A percentile compares a stretch with the other conserved stretches of the same genome.
These are phyloP conservation scores for Talaromyces marneffei DNA, from an alignment of 2,329 filamentous ascomycete genomes.

Conservation along the genomic window DNA sequence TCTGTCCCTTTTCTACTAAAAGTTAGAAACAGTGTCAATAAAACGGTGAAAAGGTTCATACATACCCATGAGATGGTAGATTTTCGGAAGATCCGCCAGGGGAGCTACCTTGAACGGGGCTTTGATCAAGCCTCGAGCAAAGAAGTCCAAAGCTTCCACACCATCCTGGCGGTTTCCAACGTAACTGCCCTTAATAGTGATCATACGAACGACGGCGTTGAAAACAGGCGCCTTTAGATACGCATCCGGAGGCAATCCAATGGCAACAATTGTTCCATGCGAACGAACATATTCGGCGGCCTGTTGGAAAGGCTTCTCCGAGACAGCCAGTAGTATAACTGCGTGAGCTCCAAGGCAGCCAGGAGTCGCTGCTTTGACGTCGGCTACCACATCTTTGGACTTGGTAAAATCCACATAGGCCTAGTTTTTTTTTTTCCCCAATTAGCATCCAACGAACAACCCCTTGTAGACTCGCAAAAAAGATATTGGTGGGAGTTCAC, in stretches of 20 bases:
- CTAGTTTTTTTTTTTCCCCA: constrained; percentile 23
- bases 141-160: constrained; percentile 88
- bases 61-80: constrained; percentile 66
- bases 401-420: constrained; percentile 74
- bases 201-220: constrained; percentile 81
- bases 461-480: too few relatives aligned
- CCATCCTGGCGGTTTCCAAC: constrained; percentile 89
- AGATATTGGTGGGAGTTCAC: background rate
- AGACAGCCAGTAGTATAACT: constrained; percentile 77
- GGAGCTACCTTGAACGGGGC: constrained; percentile 81
- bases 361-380: constrained; percentile 73
- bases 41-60: constrained; percentile 18
- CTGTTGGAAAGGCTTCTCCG: constrained; percentile 93
- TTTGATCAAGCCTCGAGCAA: constrained; percentile 73
- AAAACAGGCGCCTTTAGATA: constrained; percentile 81
- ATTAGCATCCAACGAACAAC: background rate
- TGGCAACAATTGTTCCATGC: constrained; percentile 76
- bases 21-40: constrained; percentile 17
- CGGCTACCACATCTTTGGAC: constrained; percentile 70
- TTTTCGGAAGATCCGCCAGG: constrained; percentile 68
- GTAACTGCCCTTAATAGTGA: constrained; percentile 86
- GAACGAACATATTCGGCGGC: constrained; percentile 81
- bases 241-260: constrained; percentile 77
- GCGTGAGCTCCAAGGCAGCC: constrained; percentile 83
- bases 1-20: constrained; percentile 33